phyloP scores from a whole-genome alignment of 2,329 filamentous ascomycete species.

The Pseudogymnoascus sp. region DNA sequence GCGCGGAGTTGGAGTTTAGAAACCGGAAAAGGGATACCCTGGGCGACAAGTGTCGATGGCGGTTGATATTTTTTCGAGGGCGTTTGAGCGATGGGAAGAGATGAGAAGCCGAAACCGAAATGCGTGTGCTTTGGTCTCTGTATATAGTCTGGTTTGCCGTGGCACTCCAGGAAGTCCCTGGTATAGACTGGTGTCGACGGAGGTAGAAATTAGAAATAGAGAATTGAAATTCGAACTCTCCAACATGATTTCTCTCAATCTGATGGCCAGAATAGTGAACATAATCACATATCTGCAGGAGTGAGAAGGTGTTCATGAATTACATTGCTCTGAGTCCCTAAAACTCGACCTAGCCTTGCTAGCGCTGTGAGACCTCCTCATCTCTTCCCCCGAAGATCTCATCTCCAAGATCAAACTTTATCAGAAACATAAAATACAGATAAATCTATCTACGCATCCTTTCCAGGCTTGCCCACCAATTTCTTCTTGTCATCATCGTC shows the following conservation, averaged over 20 bases:
- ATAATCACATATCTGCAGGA: too few species aligned
- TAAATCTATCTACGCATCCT: constrained; percentile 6
- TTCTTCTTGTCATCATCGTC: constrained; percentile 48
- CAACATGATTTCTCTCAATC: background rate
- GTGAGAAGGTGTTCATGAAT: background rate
- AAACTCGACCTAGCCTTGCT: background rate
- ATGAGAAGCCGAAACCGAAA: too few species aligned
- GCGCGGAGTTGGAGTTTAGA: too few species aligned
- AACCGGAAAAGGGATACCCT: too few species aligned
- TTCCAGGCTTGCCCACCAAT: constrained; percentile 38
- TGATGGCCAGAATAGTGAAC: too few species aligned
- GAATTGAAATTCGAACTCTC: background rate
- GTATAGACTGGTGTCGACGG: too few species aligned
- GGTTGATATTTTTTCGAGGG: too few species aligned
- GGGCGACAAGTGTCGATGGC: too few species aligned
- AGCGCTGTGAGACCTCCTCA: background rate
- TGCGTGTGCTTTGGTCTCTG: too few species aligned
- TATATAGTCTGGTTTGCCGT: too few species aligned
- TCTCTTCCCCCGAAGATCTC: background rate
- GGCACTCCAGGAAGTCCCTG: too few species aligned
- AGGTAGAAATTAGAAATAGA: background rate
- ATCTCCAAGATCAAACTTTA: background rate
- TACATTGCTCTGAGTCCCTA: constrained; percentile 4
- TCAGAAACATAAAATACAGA: constrained; percentile 10
- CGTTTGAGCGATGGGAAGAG: too few species aligned